Percentiles rank a stretch among this genome's conserved stretches.
These are phyloP conservation scores for Bondarzewia mesenterica DNA, from an alignment of 1,284 basidiomycete genomes.

Conservation along the genomic window DNA sequence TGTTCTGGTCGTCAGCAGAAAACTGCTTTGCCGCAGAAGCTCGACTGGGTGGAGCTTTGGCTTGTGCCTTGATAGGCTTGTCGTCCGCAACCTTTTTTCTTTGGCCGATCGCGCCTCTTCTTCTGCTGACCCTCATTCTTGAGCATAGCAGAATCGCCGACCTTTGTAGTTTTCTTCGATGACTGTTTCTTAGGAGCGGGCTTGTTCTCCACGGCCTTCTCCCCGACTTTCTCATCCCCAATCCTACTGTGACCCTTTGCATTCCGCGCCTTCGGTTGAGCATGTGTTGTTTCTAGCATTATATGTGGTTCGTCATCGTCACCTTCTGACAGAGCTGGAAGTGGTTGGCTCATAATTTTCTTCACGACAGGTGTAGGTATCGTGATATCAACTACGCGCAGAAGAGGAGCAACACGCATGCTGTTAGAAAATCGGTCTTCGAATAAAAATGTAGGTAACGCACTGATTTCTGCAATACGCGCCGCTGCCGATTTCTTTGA, in stretches of 20 bases:
- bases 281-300: too few species aligned
- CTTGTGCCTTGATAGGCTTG: too few species aligned
- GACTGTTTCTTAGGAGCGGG: neutral
- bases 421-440: neutral
- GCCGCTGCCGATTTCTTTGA: neutral
- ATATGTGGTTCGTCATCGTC: too few species aligned
- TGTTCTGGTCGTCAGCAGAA: neutral
- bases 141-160: neutral
- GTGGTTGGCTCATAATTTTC: neutral
- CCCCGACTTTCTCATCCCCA: neutral
- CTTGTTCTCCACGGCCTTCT: neutral
- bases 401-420: too few species aligned
- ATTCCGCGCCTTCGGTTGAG: too few species aligned
- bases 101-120: neutral
- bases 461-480: neutral
- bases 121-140: neutral
- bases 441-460: neutral
- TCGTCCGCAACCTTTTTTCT: too few species aligned
- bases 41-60: too few species aligned
- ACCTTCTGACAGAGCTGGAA: too few species aligned
- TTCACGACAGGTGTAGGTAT: neutral
- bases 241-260: too few species aligned
- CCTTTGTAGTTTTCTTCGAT: neutral
- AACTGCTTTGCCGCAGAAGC: too few species aligned
- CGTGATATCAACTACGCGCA: neutral